Conservation (phyloP, 306 rosid species). For the Cucurbita moschata region DNA sequence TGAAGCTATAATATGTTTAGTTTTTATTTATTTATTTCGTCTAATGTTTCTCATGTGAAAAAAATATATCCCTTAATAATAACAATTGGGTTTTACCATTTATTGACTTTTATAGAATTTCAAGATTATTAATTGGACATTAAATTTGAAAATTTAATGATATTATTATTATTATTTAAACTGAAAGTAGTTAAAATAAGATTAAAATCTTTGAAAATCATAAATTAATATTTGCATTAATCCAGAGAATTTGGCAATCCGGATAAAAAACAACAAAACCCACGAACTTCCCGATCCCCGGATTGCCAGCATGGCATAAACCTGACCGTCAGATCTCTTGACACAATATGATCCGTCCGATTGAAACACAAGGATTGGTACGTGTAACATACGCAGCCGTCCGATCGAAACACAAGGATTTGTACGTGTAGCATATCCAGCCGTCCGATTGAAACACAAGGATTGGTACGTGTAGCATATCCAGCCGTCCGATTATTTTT, state of each 20-base stretch:
- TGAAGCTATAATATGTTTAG: too few species aligned
- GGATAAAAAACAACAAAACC: background rate
- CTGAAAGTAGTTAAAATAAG: too few species aligned
- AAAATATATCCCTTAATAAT: too few species aligned
- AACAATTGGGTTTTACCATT: too few species aligned
- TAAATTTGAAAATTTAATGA: too few species aligned
- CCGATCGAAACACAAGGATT: background rate
- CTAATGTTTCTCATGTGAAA: too few species aligned
- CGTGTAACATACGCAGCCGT: background rate
- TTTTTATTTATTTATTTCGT: too few species aligned
- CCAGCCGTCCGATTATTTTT: background rate
- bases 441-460: conserved; percentile 2
- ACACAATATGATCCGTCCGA: background rate
- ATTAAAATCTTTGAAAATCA: background rate
- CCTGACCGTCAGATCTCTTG: background rate
- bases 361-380: background rate
- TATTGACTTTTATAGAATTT: too few species aligned
- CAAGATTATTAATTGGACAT: too few species aligned
- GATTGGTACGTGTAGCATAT: background rate
- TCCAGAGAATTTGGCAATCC: background rate
- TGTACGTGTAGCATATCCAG: background rate
- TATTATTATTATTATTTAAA: too few species aligned
- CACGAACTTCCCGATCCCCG: background rate
- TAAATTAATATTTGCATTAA: background rate
- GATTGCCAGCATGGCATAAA: background rate